Conservation (phyloP, 768 basidiomycete genomes). For the Mycena polygramma region DNA sequence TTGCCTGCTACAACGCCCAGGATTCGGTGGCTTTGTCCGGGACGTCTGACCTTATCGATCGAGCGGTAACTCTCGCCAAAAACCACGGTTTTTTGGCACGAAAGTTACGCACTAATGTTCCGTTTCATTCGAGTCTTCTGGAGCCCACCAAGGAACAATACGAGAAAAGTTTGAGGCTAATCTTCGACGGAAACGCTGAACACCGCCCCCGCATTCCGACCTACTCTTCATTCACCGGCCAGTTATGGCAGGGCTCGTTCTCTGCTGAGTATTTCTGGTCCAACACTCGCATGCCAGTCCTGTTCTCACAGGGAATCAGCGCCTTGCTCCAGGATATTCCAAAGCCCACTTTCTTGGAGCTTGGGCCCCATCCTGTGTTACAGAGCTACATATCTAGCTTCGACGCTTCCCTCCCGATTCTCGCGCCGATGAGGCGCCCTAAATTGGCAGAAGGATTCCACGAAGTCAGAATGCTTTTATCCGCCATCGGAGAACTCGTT, state of each 20-base stretch:
- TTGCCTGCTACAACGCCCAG: slow-evolving; percentile 57
- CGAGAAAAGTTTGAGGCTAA: slow-evolving; percentile 51
- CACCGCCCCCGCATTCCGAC: slow-evolving; percentile 44
- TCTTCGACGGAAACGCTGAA: slow-evolving; percentile 41
- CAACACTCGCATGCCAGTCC: too few relatives aligned
- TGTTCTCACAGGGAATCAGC: slow-evolving; percentile 50
- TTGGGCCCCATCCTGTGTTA: slow-evolving; percentile 57
- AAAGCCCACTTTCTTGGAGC: slow-evolving; percentile 50
- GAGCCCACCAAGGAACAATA: slow-evolving; percentile 47
- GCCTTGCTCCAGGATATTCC: slow-evolving; percentile 39
- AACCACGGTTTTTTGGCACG: slow-evolving; percentile 50
- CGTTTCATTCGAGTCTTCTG: slow-evolving; percentile 56
- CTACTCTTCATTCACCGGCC: slow-evolving; percentile 55
- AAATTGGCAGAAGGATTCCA: too few relatives aligned
- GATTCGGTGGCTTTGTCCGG: slow-evolving; percentile 56
- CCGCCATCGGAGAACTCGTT: too few relatives aligned
- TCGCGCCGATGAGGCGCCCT: too few relatives aligned
- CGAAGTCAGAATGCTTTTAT: too few relatives aligned
- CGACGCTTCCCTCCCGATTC: too few relatives aligned
- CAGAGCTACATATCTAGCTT: too few relatives aligned
- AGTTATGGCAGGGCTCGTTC: slow-evolving; percentile 39
- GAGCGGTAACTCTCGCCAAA: slow-evolving; percentile 45
- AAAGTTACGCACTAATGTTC: slow-evolving; percentile 50
- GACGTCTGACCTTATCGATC: slow-evolving; percentile 42
- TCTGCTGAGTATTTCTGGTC: slow-evolving; percentile 57